Evolutionary conservation across 1,284 basidiomycete genomes (phyloP).

Genomic region (Mycena sp.): DNA sequence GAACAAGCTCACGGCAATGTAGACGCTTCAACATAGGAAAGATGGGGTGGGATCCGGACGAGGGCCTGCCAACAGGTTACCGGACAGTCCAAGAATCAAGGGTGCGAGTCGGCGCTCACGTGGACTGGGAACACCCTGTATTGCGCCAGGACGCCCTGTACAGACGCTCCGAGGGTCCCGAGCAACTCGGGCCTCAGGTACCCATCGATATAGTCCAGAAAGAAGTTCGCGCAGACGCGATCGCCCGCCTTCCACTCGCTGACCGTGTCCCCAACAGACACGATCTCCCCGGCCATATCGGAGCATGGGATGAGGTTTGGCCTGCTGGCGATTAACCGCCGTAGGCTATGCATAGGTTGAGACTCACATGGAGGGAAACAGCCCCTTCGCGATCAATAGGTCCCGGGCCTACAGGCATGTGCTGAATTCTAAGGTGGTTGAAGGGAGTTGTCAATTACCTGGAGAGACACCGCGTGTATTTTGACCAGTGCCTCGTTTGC

Average conservation of each 20-base stretch:
- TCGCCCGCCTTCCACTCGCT: slow-evolving; percentile 63
- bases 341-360: too few species aligned
- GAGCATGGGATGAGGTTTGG: slow-evolving; percentile 61
- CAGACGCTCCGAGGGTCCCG: slow-evolving; percentile 54
- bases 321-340: too few species aligned
- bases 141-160: slow-evolving; percentile 65
- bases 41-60: slow-evolving; percentile 54
- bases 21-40: slow-evolving; percentile 61
- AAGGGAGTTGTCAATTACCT: slow-evolving; percentile 10
- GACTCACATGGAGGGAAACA: too few species aligned
- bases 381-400: too few species aligned
- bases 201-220: slow-evolving; percentile 50
- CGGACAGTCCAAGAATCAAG: neutral
- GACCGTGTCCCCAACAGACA: slow-evolving; percentile 61
- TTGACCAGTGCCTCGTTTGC: slow-evolving; percentile 40
- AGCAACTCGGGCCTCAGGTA: slow-evolving; percentile 42
- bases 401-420: neutral
- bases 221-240: slow-evolving; percentile 60
- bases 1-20: slow-evolving; percentile 38
- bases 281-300: slow-evolving; percentile 70
- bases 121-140: slow-evolving; percentile 58
- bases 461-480: slow-evolving; percentile 41
- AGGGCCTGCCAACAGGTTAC: slow-evolving; percentile 42
- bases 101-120: slow-evolving; percentile 40
- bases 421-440: too few species aligned